These are phyloP conservation scores for Fusarium papillatum DNA, from an alignment of 2,329 filamentous ascomycete species.

Conservation along the genomic window DNA sequence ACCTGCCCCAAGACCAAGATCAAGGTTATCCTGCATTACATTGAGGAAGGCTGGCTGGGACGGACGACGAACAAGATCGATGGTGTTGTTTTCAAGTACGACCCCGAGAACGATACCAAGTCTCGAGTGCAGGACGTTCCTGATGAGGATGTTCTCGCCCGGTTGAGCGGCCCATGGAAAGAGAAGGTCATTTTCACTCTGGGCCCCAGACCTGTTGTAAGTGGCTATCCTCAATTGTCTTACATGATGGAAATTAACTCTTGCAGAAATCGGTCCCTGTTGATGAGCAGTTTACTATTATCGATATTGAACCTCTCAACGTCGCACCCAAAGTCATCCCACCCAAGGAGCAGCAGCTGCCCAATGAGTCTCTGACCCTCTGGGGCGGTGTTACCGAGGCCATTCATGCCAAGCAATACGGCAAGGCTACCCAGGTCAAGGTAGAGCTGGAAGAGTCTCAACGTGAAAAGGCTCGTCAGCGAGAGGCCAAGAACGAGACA, in stretches of 20 bases:
- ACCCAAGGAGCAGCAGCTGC: conserved; percentile 81
- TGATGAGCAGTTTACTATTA: conserved; percentile 79
- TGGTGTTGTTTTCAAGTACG: conserved; percentile 91
- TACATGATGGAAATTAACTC: conserved; percentile 11
- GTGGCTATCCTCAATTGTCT: conserved; percentile 46
- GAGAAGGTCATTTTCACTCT: conserved; percentile 74
- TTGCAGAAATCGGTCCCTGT: conserved; percentile 57
- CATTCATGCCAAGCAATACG: conserved; percentile 86
- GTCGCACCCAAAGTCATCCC: conserved; percentile 86
- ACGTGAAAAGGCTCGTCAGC: conserved; percentile 84
- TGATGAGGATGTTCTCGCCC: conserved; percentile 85
- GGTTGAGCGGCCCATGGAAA: conserved; percentile 90
- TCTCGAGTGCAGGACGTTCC: conserved; percentile 87
- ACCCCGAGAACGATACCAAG: conserved; percentile 87
- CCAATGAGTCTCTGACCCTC: conserved; percentile 90
- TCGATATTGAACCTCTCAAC: conserved; percentile 88
- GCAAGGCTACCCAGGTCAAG: conserved; percentile 87
- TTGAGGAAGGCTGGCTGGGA: conserved; percentile 95
- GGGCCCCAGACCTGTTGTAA: conserved; percentile 72
- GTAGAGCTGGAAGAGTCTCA: conserved; percentile 93
- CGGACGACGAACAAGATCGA: conserved; percentile 92
- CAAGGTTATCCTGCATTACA: conserved; percentile 93
- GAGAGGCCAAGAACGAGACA: conserved; percentile 76
- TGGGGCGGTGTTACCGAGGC: conserved; percentile 92
- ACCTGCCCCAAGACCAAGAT: conserved; percentile 91